Percentiles rank a stretch among this genome's conserved stretches.
Conservation (phyloP, 2,329 filamentous ascomycete species). For the Teratosphaeria pseudoeucalypti region DNA sequence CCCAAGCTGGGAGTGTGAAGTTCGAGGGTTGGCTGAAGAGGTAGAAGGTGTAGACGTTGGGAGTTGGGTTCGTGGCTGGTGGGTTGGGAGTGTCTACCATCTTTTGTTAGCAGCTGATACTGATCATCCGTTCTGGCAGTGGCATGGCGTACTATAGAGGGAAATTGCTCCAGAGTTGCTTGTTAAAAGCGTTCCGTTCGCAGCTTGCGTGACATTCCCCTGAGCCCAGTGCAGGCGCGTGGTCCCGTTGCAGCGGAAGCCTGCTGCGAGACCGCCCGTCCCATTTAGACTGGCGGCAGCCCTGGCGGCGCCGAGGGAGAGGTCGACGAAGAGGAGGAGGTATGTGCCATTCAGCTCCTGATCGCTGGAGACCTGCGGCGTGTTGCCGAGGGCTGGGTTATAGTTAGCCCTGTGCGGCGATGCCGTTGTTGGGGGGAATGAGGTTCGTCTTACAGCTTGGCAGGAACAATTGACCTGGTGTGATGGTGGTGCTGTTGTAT, state of each 20-base stretch:
- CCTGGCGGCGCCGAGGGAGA: not conserved
- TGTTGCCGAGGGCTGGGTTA: not conserved
- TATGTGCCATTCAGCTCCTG: not conserved
- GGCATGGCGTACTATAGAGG: constrained; percentile 10
- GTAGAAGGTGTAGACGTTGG: constrained; percentile 21
- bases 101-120: not conserved
- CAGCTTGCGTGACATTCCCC: constrained; percentile 13
- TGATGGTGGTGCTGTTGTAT: not conserved
- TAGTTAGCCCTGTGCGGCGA: not conserved
- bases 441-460: not conserved
- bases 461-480: not conserved
- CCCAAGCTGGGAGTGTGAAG: constrained; percentile 12
- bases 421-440: not conserved
- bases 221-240: constrained; percentile 24
- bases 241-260: not conserved
- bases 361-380: not conserved
- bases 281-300: not conserved
- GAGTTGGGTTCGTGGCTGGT: not conserved
- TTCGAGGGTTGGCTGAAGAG: constrained; percentile 19
- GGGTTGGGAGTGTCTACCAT: not conserved
- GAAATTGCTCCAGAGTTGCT: constrained; percentile 10
- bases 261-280: not conserved
- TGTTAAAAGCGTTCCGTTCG: constrained; percentile 10
- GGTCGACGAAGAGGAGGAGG: not conserved
- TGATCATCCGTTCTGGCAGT: not conserved